These are phyloP conservation scores for Plectranthus barbatus DNA, from an alignment of 257 asterid genomes.

Conservation along the genomic window DNA sequence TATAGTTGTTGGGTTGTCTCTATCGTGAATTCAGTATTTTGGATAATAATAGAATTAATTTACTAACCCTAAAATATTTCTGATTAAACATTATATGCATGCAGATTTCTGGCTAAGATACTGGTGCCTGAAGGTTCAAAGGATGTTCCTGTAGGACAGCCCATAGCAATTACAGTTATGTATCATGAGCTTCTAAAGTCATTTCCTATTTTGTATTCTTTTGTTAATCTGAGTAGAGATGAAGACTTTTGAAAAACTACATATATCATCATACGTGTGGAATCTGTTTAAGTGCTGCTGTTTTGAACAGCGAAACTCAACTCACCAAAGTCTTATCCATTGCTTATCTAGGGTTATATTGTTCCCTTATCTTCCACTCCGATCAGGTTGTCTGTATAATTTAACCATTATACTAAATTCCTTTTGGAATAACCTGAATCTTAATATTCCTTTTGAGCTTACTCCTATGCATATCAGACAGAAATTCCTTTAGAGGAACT, in stretches of 20 bases:
- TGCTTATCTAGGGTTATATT: not conserved
- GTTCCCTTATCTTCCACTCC: slow-evolving; percentile 7
- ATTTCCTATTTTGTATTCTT: slow-evolving; percentile 10
- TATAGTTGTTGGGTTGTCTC: slow-evolving; percentile 13
- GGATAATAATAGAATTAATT: not conserved
- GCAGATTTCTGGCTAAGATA: slow-evolving; percentile 90
- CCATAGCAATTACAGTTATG: slow-evolving; percentile 92
- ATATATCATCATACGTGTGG: not conserved
- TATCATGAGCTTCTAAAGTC: slow-evolving; percentile 16
- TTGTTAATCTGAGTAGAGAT: slow-evolving; percentile 7
- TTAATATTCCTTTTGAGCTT: not conserved
- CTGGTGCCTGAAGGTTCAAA: slow-evolving; percentile 94
- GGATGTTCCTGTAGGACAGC: slow-evolving; percentile 95
- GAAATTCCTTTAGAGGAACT: not conserved
- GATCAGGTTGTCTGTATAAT: slow-evolving; percentile 1
- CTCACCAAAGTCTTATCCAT: slow-evolving; percentile 7
- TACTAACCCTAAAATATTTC: not conserved
- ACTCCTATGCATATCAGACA: not conserved
- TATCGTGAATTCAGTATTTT: not conserved
- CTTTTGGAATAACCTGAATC: slow-evolving; percentile 1
- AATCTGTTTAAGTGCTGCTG: slow-evolving; percentile 11
- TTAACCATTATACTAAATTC: not conserved
- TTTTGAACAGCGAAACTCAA: slow-evolving; percentile 11
- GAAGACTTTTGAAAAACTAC: slow-evolving; percentile 1
- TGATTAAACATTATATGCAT: slow-evolving; percentile 23